A percentile compares a stretch with the other conserved stretches of the same genome.
Evolutionary conservation across 345 rosid genomes (phyloP).

Genomic region (Camelina sativa): DNA sequence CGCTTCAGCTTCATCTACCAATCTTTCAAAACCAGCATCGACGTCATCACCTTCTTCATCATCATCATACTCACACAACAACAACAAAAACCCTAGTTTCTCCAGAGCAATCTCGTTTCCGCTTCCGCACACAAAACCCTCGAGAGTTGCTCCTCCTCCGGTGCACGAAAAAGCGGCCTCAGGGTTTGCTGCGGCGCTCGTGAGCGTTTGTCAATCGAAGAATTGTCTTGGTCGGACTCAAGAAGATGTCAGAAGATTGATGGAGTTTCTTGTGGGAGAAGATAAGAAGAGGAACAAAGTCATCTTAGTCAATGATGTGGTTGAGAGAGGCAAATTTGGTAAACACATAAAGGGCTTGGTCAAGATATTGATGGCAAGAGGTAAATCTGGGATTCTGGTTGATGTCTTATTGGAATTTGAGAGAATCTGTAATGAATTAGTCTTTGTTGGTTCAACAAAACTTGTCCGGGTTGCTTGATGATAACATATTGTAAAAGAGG

Average conservation of each 20-base stretch:
- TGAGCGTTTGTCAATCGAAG: conserved; percentile 58
- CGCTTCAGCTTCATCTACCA: conserved; percentile 35
- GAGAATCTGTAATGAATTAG: conserved; percentile 58
- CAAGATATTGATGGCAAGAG: conserved; percentile 58
- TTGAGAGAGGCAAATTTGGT: conserved; percentile 48
- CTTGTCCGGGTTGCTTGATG: conserved; percentile 50
- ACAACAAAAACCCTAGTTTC: conserved; percentile 16
- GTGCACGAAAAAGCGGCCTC: conserved; percentile 58
- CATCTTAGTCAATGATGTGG: conserved; percentile 47
- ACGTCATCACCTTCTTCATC: conserved; percentile 30
- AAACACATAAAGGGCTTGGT: conserved; percentile 54
- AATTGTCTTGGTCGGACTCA: conserved; percentile 51
- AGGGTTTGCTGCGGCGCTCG: conserved; percentile 81
- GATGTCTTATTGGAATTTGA: conserved; percentile 69
- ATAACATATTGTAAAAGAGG: conserved; percentile 1
- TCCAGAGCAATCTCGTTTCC: conserved; percentile 26
- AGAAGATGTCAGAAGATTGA: conserved; percentile 53
- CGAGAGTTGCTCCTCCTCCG: conserved; percentile 28
- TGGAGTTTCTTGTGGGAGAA: conserved; percentile 49
- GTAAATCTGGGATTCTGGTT: conserved; percentile 50
- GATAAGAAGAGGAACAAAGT: conserved; percentile 45
- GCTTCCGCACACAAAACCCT: conserved; percentile 14
- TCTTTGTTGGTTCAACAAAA: conserved; percentile 36
- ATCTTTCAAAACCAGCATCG: conserved; percentile 35
- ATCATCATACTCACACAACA: conserved; percentile 25